Conservation (phyloP, 345 rosid species). For the Capsella bursapastoris region DNA sequence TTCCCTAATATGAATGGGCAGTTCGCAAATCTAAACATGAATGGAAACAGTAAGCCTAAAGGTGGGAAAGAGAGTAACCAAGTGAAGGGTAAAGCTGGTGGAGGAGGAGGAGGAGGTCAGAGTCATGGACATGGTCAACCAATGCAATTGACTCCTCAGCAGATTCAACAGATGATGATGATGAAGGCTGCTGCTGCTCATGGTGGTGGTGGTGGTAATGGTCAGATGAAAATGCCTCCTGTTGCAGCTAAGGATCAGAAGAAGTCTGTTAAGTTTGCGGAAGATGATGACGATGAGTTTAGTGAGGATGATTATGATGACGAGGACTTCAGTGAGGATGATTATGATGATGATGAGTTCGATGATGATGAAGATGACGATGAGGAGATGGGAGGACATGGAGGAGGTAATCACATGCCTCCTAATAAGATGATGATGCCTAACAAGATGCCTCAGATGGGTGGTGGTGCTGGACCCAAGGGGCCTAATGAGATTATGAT, state of each 20-base stretch:
- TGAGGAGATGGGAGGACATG: slow-evolving; percentile 55
- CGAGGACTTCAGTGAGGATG: slow-evolving; percentile 49
- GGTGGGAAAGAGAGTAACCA: slow-evolving; percentile 46
- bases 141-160: slow-evolving; percentile 52
- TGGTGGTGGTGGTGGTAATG: slow-evolving; percentile 16
- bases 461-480: slow-evolving; percentile 45
- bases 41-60: slow-evolving; percentile 40
- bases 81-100: slow-evolving; percentile 29
- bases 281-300: slow-evolving; percentile 55
- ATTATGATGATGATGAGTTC: slow-evolving; percentile 55
- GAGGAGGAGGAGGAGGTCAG: slow-evolving; percentile 36
- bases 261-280: slow-evolving; percentile 70
- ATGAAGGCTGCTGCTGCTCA: slow-evolving; percentile 52
- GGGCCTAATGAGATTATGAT: slow-evolving; percentile 52
- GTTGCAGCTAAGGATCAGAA: slow-evolving; percentile 55
- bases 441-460: slow-evolving; percentile 46
- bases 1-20: slow-evolving; percentile 41
- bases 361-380: slow-evolving; percentile 56
- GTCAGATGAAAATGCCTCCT: slow-evolving; percentile 43
- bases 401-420: slow-evolving; percentile 52
- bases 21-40: slow-evolving; percentile 33
- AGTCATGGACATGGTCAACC: slow-evolving; percentile 48
- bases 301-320: slow-evolving; percentile 51
- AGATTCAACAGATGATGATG: slow-evolving; percentile 62
- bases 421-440: slow-evolving; percentile 51